These are phyloP conservation scores for Suillus ampliporus DNA, from an alignment of 768 basidiomycete species.

Conservation along the genomic window DNA sequence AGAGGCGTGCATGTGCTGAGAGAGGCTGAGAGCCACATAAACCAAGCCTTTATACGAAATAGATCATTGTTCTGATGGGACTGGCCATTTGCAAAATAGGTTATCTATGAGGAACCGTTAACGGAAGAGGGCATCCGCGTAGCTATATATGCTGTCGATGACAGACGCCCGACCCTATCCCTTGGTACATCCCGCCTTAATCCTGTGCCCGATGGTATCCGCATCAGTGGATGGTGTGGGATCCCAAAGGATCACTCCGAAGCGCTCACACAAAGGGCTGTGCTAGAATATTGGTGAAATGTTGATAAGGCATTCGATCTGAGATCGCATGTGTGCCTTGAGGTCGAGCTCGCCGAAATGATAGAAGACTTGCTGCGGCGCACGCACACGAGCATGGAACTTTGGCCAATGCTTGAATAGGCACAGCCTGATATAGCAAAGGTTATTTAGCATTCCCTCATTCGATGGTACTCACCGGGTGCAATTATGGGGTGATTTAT, in stretches of 20 bases:
- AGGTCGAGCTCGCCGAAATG: conserved; percentile 25
- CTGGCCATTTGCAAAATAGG: background rate
- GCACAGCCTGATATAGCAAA: conserved; percentile 19
- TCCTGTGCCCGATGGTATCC: conserved; percentile 6
- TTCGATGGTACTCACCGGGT: conserved; percentile 19
- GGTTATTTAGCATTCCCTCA: conserved; percentile 18
- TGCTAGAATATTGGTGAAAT: conserved; percentile 29
- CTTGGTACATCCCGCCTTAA: conserved; percentile 1
- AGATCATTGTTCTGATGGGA: background rate
- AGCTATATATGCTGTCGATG: conserved; percentile 6
- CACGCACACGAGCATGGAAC: conserved; percentile 24
- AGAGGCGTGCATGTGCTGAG: background rate
- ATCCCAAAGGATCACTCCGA: background rate
- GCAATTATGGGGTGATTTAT: conserved; percentile 1
- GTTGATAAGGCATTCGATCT: conserved; percentile 38
- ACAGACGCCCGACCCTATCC: conserved; percentile 1
- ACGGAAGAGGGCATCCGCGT: conserved; percentile 15
- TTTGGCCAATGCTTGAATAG: conserved; percentile 36
- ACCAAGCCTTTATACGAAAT: background rate
- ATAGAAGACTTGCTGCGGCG: conserved; percentile 19
- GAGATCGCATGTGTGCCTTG: conserved; percentile 29
- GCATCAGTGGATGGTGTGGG: conserved; percentile 5
- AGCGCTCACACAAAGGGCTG: conserved; percentile 5
- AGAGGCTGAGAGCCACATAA: background rate
- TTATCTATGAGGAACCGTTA: background rate